These are phyloP conservation scores for Datisca glomerata DNA, from an alignment of 306 rosid species.

Conservation along the genomic window DNA sequence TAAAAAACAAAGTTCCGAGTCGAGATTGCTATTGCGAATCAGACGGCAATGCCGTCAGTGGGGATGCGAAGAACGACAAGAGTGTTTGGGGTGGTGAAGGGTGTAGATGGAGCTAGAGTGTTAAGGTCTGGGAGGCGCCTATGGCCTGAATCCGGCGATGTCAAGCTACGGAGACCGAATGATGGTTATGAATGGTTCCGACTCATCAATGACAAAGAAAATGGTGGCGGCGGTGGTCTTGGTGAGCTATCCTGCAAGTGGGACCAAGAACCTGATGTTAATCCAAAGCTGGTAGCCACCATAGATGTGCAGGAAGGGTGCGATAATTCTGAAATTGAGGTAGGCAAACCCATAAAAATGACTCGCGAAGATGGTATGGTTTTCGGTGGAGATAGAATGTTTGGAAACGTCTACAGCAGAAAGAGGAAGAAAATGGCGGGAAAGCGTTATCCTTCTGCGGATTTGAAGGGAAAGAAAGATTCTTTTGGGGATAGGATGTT, in stretches of 20 bases:
- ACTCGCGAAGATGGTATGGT: neutral
- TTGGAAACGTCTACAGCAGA: constrained; percentile 36
- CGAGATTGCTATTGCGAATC: neutral
- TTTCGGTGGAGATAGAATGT: constrained; percentile 19
- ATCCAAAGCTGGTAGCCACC: constrained; percentile 5
- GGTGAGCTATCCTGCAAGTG: constrained; percentile 6
- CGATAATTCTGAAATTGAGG: neutral
- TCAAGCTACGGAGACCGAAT: constrained; percentile 24
- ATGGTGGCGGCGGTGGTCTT: constrained; percentile 6
- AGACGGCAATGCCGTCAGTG: constrained; percentile 57
- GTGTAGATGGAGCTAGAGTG: constrained; percentile 43
- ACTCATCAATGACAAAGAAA: constrained; percentile 8
- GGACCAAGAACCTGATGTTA: constrained; percentile 6
- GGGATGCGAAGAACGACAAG: constrained; percentile 59
- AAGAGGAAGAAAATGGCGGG: constrained; percentile 28
- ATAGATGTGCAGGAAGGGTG: neutral
- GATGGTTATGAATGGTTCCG: constrained; percentile 37
- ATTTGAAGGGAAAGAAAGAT: neutral
- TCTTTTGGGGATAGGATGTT: constrained; percentile 20
- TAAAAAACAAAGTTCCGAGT: neutral
- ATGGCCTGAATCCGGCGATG: constrained; percentile 46
- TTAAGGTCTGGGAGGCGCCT: constrained; percentile 59
- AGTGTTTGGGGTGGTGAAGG: constrained; percentile 57
- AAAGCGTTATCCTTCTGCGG: constrained; percentile 4
- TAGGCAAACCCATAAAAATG: constrained; percentile 3